Evolutionary conservation across 78 protist species (phyloP).

Genomic region (Cavenderia fasciculata): DNA sequence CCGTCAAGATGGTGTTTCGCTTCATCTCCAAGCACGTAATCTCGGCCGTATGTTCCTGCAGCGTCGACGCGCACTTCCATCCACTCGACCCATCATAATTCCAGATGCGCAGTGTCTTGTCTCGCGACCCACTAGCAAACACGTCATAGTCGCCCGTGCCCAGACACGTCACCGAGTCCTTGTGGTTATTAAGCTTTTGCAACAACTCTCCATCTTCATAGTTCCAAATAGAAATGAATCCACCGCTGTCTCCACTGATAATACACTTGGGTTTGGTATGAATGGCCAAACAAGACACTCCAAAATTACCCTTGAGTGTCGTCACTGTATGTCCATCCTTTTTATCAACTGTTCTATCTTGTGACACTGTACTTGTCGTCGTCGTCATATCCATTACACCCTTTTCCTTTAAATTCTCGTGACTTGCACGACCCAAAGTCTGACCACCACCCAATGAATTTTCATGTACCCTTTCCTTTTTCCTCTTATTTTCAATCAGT

Average conservation of each 20-base stretch:
- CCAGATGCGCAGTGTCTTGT: slow-evolving; percentile 57
- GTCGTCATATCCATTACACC: not conserved
- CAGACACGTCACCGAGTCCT: slow-evolving; percentile 30
- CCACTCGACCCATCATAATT: slow-evolving; percentile 12
- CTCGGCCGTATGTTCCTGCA: slow-evolving; percentile 71
- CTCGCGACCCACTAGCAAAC: slow-evolving; percentile 54
- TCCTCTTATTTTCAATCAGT: slow-evolving; percentile 54
- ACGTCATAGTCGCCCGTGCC: slow-evolving; percentile 36
- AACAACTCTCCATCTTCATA: slow-evolving; percentile 45
- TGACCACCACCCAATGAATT: too few relatives aligned
- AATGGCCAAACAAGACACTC: slow-evolving; percentile 3
- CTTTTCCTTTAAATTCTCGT: not conserved
- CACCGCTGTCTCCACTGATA: slow-evolving; percentile 24
- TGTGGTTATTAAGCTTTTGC: slow-evolving; percentile 40
- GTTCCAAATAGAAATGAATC: slow-evolving; percentile 24
- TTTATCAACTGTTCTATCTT: too few relatives aligned
- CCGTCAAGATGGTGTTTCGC: slow-evolving; percentile 49
- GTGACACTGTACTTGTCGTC: not conserved
- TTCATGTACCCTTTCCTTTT: not conserved
- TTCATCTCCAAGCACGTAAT: slow-evolving; percentile 66
- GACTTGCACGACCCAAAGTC: not conserved
- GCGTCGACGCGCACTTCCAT: slow-evolving; percentile 43
- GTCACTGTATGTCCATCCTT: slow-evolving; percentile 60
- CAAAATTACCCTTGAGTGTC: slow-evolving; percentile 52
- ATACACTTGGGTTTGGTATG: not conserved